Evolutionary conservation across 306 rosid species (phyloP).

Genomic region (Oemleria cerasiformis): DNA sequence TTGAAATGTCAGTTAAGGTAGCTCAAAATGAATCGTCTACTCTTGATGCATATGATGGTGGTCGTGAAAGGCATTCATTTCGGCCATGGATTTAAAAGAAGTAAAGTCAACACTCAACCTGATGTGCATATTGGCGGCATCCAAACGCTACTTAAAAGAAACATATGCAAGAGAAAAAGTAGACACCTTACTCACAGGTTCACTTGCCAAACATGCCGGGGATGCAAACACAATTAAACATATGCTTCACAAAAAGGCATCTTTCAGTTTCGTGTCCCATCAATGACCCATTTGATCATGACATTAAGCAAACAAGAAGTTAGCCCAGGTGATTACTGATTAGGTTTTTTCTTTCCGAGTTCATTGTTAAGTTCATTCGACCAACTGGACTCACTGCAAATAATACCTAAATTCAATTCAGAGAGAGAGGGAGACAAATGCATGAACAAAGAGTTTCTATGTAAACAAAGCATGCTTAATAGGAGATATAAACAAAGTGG

Average conservation of each 20-base stretch:
- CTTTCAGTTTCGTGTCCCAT: constrained; percentile 2
- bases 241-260: neutral
- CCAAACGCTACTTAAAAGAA: neutral
- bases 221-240: neutral
- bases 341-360: neutral
- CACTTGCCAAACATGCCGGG: neutral
- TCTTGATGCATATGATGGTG: no score
- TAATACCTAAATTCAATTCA: neutral
- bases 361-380: neutral
- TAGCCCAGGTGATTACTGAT: no score
- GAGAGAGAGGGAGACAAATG: neutral
- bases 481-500: neutral
- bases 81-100: neutral
- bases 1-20: no score
- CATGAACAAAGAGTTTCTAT: neutral
- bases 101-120: neutral
- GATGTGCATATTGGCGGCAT: neutral
- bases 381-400: neutral
- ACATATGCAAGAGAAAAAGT: neutral
- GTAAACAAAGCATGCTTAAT: neutral
- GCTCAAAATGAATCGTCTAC: no score
- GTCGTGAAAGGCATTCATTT: no score
- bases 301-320: neutral
- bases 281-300: neutral
- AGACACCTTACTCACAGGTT: neutral